phyloP scores from a whole-genome alignment of 148 eudicot genomes.

The Amaranthus cruentus region DNA sequence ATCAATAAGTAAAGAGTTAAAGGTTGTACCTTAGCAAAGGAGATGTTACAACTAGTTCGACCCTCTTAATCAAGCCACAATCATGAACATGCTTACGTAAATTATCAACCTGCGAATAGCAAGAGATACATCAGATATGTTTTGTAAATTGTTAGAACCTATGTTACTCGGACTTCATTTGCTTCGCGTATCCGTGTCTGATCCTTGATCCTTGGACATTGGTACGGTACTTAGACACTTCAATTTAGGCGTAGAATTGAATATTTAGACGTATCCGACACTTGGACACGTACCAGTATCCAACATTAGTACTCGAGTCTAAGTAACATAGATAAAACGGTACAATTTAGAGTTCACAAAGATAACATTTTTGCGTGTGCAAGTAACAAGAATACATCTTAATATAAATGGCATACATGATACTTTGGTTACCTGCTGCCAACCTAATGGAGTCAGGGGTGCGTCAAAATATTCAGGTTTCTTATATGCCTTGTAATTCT shows the following conservation, averaged over 20 bases:
- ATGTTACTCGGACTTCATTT: too few relatives aligned
- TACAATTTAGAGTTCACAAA: background rate
- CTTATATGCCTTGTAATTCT: conserved; percentile 78
- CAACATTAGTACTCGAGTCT: too few relatives aligned
- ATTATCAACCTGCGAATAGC: conserved; percentile 64
- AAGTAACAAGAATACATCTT: background rate
- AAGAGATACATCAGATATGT: conserved; percentile 1
- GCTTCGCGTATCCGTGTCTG: too few relatives aligned
- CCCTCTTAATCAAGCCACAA: conserved; percentile 61
- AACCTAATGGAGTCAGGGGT: conserved; percentile 75
- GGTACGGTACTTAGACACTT: too few relatives aligned
- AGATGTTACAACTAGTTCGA: conserved; percentile 82
- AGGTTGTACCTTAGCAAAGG: conserved; percentile 58
- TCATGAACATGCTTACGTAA: conserved; percentile 75
- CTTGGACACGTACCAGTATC: too few relatives aligned
- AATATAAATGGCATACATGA: conserved; percentile 2
- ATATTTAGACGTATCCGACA: too few relatives aligned
- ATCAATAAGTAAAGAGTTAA: background rate
- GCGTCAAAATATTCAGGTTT: conserved; percentile 93
- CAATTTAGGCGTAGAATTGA: too few relatives aligned
- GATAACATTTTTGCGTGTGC: background rate
- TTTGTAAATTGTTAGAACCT: background rate
- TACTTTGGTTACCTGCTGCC: conserved; percentile 76
- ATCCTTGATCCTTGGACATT: too few relatives aligned
- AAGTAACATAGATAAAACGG: background rate